These are phyloP conservation scores for Nicotiana rustica DNA, from an alignment of 305 asterid species.

Conservation along the genomic window DNA sequence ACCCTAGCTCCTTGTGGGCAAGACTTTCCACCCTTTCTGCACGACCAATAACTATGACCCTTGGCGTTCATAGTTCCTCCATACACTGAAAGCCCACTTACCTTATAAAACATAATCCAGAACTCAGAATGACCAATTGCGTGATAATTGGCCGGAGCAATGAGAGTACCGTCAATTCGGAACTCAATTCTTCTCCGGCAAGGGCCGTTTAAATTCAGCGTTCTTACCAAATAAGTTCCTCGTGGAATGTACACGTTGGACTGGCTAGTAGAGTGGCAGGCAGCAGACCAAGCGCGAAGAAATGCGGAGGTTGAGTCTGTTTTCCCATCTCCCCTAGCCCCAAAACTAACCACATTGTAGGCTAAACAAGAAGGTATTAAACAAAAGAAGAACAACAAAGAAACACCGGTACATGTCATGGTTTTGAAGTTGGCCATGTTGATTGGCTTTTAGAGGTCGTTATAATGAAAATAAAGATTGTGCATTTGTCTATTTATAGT, in stretches of 20 bases:
- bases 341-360: slow-evolving; percentile 64
- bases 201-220: slow-evolving; percentile 64
- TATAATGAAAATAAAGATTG: not conserved
- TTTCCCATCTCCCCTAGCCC: slow-evolving; percentile 73
- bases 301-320: slow-evolving; percentile 71
- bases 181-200: slow-evolving; percentile 60
- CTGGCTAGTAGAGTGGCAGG: slow-evolving; percentile 62
- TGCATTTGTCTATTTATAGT: slow-evolving; percentile 20
- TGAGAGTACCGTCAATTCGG: slow-evolving; percentile 63
- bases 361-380: slow-evolving; percentile 41
- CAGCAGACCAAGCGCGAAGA: slow-evolving; percentile 70
- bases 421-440: not conserved
- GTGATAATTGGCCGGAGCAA: slow-evolving; percentile 61
- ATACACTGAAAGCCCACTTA: slow-evolving; percentile 55
- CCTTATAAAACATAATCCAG: slow-evolving; percentile 72
- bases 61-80: slow-evolving; percentile 76
- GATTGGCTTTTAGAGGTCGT: not conserved
- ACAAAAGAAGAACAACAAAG: slow-evolving; percentile 32
- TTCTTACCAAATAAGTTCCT: slow-evolving; percentile 56
- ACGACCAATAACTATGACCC: slow-evolving; percentile 66
- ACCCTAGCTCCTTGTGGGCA: slow-evolving; percentile 82
- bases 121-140: slow-evolving; percentile 54
- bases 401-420: slow-evolving; percentile 9
- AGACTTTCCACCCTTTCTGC: slow-evolving; percentile 43
- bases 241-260: slow-evolving; percentile 63